phyloP scores from a whole-genome alignment of 805 yeast species.

The Nakazawaea molendinolei region DNA sequence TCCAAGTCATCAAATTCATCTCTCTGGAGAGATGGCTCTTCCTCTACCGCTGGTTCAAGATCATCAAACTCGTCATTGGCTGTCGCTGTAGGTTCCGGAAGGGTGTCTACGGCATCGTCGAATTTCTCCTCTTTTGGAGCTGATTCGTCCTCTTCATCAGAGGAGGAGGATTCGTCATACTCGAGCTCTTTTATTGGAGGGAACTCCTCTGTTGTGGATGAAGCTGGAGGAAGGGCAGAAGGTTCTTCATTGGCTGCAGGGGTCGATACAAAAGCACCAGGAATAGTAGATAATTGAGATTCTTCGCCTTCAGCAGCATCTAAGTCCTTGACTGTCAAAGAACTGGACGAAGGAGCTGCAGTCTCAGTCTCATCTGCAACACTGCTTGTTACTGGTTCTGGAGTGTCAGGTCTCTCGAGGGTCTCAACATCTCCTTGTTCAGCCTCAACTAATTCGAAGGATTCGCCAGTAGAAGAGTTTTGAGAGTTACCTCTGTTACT shows the following conservation, averaged over 20 bases:
- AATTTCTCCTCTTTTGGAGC: too few relatives aligned
- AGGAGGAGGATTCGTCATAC: constrained; percentile 44
- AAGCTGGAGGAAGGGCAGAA: neutral
- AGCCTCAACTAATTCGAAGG: constrained; percentile 11
- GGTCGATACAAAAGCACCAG: constrained; percentile 7
- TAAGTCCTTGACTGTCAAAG: too few relatives aligned
- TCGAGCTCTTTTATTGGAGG: constrained; percentile 57
- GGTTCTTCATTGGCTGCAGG: neutral
- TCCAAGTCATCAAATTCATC: constrained; percentile 12
- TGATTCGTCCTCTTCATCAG: constrained; percentile 32
- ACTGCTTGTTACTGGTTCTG: neutral
- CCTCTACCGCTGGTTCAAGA: neutral
- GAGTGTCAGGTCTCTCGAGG: constrained; percentile 9
- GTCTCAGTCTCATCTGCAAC: constrained; percentile 1
- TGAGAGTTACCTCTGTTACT: constrained; percentile 3
- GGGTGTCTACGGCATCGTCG: constrained; percentile 10
- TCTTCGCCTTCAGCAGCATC: constrained; percentile 13
- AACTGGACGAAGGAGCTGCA: neutral
- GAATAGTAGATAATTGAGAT: constrained; percentile 7
- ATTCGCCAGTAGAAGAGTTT: constrained; percentile 10
- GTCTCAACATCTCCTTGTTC: constrained; percentile 6
- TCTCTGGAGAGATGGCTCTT: constrained; percentile 10
- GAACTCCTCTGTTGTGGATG: constrained; percentile 35
- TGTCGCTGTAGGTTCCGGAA: neutral
- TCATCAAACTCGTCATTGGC: constrained; percentile 8